Conservation (phyloP, 345 rosid genomes). For the Hirschfeldia incana region DNA sequence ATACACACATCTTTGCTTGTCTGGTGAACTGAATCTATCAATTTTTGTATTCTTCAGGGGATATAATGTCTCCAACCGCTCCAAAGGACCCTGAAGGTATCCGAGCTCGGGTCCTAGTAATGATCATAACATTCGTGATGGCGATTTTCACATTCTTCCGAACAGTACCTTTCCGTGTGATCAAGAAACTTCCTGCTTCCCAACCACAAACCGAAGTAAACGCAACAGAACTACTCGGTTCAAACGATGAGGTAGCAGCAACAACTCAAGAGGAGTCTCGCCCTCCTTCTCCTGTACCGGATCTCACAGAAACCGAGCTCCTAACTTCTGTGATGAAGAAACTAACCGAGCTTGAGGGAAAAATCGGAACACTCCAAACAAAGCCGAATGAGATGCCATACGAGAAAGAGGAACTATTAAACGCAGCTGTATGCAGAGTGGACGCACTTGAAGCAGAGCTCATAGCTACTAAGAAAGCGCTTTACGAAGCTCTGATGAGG, state of each 20-base stretch:
- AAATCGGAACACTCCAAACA: slow-evolving; percentile 74
- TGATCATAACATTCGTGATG: slow-evolving; percentile 60
- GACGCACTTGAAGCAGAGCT: slow-evolving; percentile 98
- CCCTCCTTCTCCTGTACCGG: slow-evolving; percentile 73
- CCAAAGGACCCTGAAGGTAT: slow-evolving; percentile 53
- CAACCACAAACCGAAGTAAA: slow-evolving; percentile 35
- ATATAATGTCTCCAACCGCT: slow-evolving; percentile 22
- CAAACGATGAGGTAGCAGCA: slow-evolving; percentile 15
- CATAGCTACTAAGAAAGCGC: slow-evolving; percentile 93
- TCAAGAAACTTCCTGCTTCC: slow-evolving; percentile 51
- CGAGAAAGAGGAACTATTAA: slow-evolving; percentile 91
- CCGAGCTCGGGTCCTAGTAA: slow-evolving; percentile 44
- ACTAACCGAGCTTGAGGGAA: slow-evolving; percentile 84
- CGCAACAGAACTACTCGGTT: slow-evolving; percentile 39
- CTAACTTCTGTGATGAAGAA: slow-evolving; percentile 73
- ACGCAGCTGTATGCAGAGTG: slow-evolving; percentile 98
- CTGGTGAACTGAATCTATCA: slow-evolving; percentile 10
- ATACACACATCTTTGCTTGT: neutral
- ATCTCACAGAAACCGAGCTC: slow-evolving; percentile 55
- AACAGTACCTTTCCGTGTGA: slow-evolving; percentile 44
- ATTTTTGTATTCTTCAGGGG: slow-evolving; percentile 20
- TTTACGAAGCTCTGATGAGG: slow-evolving; percentile 85
- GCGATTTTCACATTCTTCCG: slow-evolving; percentile 57
- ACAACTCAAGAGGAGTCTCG: slow-evolving; percentile 41
- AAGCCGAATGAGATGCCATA: slow-evolving; percentile 94